Conservation (phyloP, 2,329 filamentous ascomycete species). For the Hyphodiscus sp. region DNA sequence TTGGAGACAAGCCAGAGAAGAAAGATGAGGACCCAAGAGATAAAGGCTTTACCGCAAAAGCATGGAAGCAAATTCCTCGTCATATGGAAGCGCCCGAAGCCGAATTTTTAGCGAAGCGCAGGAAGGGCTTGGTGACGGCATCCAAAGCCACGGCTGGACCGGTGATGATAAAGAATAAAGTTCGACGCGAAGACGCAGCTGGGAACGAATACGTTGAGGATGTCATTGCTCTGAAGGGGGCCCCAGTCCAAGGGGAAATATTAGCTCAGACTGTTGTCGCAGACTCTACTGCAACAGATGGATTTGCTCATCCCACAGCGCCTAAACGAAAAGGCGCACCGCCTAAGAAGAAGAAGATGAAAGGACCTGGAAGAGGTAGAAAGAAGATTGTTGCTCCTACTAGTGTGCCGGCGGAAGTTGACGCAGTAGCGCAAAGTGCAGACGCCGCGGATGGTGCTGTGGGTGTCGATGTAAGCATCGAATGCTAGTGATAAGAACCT, state of each 20-base stretch:
- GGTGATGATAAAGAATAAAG: slow-evolving; percentile 69
- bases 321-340: slow-evolving; percentile 51
- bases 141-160: slow-evolving; percentile 38
- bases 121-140: slow-evolving; percentile 54
- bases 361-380: slow-evolving; percentile 69
- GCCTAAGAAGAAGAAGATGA: slow-evolving; percentile 63
- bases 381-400: slow-evolving; percentile 52
- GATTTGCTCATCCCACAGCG: slow-evolving; percentile 37
- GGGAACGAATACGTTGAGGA: slow-evolving; percentile 83
- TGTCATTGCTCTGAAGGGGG: slow-evolving; percentile 72
- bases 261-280: slow-evolving; percentile 57
- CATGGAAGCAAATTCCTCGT: slow-evolving; percentile 57
- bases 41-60: slow-evolving; percentile 48
- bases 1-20: slow-evolving; percentile 49
- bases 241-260: slow-evolving; percentile 75
- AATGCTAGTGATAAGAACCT: not conserved
- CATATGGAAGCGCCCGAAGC: slow-evolving; percentile 47
- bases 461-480: slow-evolving; percentile 21
- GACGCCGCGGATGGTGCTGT: slow-evolving; percentile 5
- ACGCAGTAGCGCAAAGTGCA: slow-evolving; percentile 6
- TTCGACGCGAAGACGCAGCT: slow-evolving; percentile 68
- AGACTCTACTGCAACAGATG: slow-evolving; percentile 39
- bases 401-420: slow-evolving; percentile 17
- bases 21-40: slow-evolving; percentile 45
- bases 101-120: slow-evolving; percentile 54